phyloP scores from a whole-genome alignment of 805 yeast genomes.

The Hanseniaspora jakobsenii region DNA sequence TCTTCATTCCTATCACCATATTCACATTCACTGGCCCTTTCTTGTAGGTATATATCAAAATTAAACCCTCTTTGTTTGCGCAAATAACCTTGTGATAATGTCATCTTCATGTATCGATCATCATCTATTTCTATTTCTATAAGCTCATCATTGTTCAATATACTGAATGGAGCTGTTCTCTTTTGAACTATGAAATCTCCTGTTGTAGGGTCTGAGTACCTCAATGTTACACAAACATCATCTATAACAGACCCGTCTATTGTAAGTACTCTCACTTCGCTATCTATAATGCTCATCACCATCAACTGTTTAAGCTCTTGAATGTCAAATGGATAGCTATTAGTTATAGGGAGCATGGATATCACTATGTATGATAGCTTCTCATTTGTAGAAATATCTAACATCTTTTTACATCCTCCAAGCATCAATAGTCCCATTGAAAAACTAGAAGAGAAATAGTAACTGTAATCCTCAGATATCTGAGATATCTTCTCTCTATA shows the following conservation, averaged over 20 bases:
- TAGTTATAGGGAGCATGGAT: constrained; percentile 52
- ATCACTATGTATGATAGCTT: constrained; percentile 39
- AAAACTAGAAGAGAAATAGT: constrained; percentile 64
- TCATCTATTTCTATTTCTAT: constrained; percentile 36
- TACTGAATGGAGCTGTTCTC: constrained; percentile 61
- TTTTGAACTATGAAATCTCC: no score
- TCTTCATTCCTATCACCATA: not conserved
- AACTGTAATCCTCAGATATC: constrained; percentile 42
- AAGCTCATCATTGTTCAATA: constrained; percentile 49
- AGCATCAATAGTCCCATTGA: constrained; percentile 79
- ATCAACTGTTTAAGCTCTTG: constrained; percentile 85
- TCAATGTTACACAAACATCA: no score
- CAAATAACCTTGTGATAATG: no score
- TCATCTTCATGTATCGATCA: no score
- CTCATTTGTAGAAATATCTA: constrained; percentile 40
- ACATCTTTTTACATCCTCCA: constrained; percentile 87
- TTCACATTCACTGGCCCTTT: no score
- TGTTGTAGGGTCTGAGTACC: no score
- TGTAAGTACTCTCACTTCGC: no score
- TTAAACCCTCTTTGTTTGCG: no score
- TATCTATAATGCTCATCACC: constrained; percentile 69
- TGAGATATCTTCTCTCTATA: constrained; percentile 22
- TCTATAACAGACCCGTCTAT: no score
- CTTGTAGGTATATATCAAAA: no score
- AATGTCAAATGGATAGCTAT: constrained; percentile 37